A percentile compares a stretch with the other conserved stretches of the same genome.
phyloP scores from a whole-genome alignment of 2,329 filamentous ascomycete species.

The Apiospora sp. region DNA sequence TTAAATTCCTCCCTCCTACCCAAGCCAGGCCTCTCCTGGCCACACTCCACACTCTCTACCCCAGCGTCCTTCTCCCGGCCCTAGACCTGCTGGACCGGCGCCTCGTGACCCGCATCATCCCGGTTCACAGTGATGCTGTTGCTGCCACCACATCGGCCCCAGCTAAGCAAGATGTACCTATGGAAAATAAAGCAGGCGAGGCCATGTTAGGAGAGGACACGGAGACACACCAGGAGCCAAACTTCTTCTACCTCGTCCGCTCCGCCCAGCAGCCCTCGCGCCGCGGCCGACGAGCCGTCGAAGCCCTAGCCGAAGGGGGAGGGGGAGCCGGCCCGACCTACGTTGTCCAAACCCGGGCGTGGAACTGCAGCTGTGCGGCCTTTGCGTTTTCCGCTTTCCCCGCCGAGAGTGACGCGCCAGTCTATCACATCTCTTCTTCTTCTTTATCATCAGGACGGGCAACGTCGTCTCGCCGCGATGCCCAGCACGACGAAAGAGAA shows the following conservation, averaged over 20 bases:
- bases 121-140: slow-evolving; percentile 17
- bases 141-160: background rate
- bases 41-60: slow-evolving; percentile 86
- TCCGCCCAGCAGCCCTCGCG: slow-evolving; percentile 56
- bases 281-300: slow-evolving; percentile 37
- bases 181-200: background rate
- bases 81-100: slow-evolving; percentile 86
- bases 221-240: slow-evolving; percentile 21
- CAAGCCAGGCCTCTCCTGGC: slow-evolving; percentile 67
- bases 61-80: slow-evolving; percentile 80
- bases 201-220: no score
- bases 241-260: slow-evolving; percentile 67
- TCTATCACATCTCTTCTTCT: slow-evolving; percentile 6
- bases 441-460: background rate
- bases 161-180: slow-evolving; percentile 5
- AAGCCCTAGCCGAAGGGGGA: slow-evolving; percentile 23
- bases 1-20: slow-evolving; percentile 43
- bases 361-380: slow-evolving; percentile 90
- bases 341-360: slow-evolving; percentile 75
- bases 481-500: slow-evolving; percentile 26
- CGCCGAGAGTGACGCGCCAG: slow-evolving; percentile 34
- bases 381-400: slow-evolving; percentile 80
- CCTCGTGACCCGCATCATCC: slow-evolving; percentile 67
- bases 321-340: slow-evolving; percentile 55
- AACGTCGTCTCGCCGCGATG: background rate